A percentile compares a stretch with the other conserved stretches of the same genome.
These are phyloP conservation scores for Vigna mungo DNA, from an alignment of 306 rosid species.

Conservation along the genomic window DNA sequence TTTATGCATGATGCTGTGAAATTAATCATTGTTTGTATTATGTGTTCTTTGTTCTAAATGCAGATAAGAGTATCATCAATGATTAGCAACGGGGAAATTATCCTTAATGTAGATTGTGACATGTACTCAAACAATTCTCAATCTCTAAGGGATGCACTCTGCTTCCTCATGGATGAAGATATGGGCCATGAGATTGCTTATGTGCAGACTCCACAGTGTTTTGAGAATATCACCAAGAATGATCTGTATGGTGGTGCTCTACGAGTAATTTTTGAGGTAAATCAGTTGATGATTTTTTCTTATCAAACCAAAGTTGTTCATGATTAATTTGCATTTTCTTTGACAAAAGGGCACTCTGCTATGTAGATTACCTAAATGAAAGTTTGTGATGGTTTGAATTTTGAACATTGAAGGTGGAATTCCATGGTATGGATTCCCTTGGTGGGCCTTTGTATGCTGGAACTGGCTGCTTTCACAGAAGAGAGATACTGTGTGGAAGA, in stretches of 20 bases:
- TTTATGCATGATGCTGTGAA: neutral
- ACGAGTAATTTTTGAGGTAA: constrained; percentile 32
- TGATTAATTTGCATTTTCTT: neutral
- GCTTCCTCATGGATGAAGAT: constrained; percentile 83
- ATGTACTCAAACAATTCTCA: constrained; percentile 79
- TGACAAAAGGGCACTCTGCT: neutral
- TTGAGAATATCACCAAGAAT: constrained; percentile 63
- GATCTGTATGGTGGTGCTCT: constrained; percentile 58
- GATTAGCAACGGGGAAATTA: constrained; percentile 76
- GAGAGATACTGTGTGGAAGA: constrained; percentile 71
- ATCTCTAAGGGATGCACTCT: constrained; percentile 74
- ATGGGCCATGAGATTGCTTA: constrained; percentile 75
- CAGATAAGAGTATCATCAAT: constrained; percentile 88
- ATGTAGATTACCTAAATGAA: neutral
- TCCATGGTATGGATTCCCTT: constrained; percentile 66
- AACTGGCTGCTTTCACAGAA: constrained; percentile 82
- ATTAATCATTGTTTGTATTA: neutral
- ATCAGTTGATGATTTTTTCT: constrained; percentile 13
- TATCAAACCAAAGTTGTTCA: neutral
- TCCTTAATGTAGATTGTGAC: constrained; percentile 85
- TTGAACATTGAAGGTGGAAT: constrained; percentile 56
- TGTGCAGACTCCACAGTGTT: constrained; percentile 78
- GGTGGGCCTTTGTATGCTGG: constrained; percentile 80
- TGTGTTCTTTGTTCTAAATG: constrained; percentile 18
- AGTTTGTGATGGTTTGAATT: constrained; percentile 1